Evolutionary conservation across 2,329 filamentous ascomycete species (phyloP).

Genomic region (Xylaria sp.): DNA sequence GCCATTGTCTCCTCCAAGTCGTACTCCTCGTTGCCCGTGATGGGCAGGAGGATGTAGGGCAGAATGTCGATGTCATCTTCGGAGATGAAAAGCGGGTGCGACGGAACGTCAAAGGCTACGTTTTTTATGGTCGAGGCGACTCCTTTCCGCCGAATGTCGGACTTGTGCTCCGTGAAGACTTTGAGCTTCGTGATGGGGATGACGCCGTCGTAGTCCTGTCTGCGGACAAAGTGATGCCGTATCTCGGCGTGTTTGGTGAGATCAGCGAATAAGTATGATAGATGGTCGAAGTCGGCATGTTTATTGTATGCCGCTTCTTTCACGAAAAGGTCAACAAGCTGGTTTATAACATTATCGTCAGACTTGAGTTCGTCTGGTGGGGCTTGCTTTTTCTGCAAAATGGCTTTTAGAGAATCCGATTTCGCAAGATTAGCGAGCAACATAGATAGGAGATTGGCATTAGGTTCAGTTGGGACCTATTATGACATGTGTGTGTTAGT

Average conservation of each 20-base stretch:
- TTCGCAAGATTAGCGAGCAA: slow-evolving; percentile 91
- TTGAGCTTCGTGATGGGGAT: slow-evolving; percentile 91
- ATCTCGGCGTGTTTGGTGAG: slow-evolving; percentile 81
- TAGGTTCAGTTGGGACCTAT: slow-evolving; percentile 74
- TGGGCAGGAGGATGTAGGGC: slow-evolving; percentile 85
- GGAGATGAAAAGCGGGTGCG: slow-evolving; percentile 73
- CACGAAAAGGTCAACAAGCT: slow-evolving; percentile 94
- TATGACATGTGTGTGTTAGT: slow-evolving; percentile 27
- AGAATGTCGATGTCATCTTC: slow-evolving; percentile 79
- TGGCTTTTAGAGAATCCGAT: slow-evolving; percentile 70
- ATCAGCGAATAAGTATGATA: slow-evolving; percentile 93
- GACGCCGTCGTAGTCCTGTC: slow-evolving; percentile 78
- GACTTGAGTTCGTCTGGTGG: slow-evolving; percentile 73
- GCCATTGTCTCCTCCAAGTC: slow-evolving; percentile 81
- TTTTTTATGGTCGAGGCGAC: slow-evolving; percentile 98
- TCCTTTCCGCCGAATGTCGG: slow-evolving; percentile 83
- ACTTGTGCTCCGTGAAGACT: slow-evolving; percentile 92
- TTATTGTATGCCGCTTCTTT: slow-evolving; percentile 89
- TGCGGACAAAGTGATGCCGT: slow-evolving; percentile 73
- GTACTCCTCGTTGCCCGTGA: slow-evolving; percentile 88
- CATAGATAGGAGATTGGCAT: slow-evolving; percentile 87
- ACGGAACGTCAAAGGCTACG: slow-evolving; percentile 78
- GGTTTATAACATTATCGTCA: slow-evolving; percentile 79
- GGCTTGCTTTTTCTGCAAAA: slow-evolving; percentile 71
- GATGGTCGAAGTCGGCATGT: slow-evolving; percentile 85